Evolutionary conservation across 208 protist genomes (phyloP).

Genomic region (Leishmania aethiopica): DNA sequence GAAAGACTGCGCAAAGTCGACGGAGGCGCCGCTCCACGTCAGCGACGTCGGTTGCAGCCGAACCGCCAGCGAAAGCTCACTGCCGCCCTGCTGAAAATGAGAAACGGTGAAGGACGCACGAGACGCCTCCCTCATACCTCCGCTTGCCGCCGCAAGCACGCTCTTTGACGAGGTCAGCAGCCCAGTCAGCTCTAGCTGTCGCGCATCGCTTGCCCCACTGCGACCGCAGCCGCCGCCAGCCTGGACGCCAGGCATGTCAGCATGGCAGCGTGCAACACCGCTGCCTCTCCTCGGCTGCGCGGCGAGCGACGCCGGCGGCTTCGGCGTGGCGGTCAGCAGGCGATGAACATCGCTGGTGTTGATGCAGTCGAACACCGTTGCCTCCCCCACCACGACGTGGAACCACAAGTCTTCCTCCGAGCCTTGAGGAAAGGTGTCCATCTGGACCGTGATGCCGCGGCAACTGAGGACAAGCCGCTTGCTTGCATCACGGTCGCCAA

Average conservation of each 20-base stretch:
- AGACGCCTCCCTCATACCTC: neutral
- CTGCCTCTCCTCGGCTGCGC: neutral
- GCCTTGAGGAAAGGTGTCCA: constrained; percentile 48
- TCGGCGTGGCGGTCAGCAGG: constrained; percentile 48
- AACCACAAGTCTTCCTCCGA: constrained; percentile 49
- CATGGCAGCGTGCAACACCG: neutral
- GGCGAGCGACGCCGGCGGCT: constrained; percentile 1
- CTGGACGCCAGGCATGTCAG: neutral
- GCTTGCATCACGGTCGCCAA: constrained; percentile 43
- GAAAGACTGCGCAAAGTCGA: constrained; percentile 34
- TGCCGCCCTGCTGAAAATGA: constrained; percentile 33
- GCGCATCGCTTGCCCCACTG: neutral
- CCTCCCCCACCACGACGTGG: constrained; percentile 44
- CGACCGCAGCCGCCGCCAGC: neutral
- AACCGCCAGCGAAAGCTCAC: constrained; percentile 34
- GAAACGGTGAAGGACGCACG: constrained; percentile 25
- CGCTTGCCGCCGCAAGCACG: constrained; percentile 13
- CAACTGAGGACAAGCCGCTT: constrained; percentile 58
- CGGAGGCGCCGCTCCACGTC: constrained; percentile 37
- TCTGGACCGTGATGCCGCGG: constrained; percentile 49
- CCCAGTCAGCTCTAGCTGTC: constrained; percentile 34
- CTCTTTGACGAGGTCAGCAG: constrained; percentile 33
- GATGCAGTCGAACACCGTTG: constrained; percentile 64
- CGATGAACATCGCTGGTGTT: constrained; percentile 52
- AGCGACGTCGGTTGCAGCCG: constrained; percentile 63